Conservation (phyloP, 2,329 filamentous ascomycete genomes). For the Phialophora chinensis region DNA sequence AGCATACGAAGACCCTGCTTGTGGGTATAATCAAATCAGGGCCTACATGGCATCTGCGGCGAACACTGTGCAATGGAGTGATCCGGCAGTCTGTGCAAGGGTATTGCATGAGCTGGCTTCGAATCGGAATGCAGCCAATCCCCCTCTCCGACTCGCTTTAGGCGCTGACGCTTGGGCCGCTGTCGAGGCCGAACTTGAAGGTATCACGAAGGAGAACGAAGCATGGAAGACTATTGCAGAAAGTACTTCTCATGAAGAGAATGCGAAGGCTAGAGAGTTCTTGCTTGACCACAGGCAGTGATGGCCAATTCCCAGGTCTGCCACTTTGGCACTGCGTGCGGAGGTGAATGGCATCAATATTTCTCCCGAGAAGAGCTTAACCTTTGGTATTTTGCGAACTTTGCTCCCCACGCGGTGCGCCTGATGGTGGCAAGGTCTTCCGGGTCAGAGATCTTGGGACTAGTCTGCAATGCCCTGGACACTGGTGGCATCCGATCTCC, state of each 20-base stretch:
- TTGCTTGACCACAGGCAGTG: conserved; percentile 4
- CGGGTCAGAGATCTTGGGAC: not conserved
- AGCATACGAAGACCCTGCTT: conserved; percentile 15
- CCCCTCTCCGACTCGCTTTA: conserved; percentile 13
- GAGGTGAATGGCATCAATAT: not conserved
- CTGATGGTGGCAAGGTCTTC: not conserved
- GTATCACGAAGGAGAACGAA: conserved; percentile 18
- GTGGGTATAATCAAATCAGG: conserved; percentile 13
- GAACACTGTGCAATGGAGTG: conserved; percentile 17
- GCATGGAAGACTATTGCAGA: conserved; percentile 17
- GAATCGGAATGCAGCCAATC: conserved; percentile 1
- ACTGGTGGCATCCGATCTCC: not conserved
- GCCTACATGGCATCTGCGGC: conserved; percentile 8
- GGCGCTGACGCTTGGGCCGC: conserved; percentile 15
- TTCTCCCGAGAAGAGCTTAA: not conserved
- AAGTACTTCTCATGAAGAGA: conserved; percentile 13
- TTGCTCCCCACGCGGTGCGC: not conserved
- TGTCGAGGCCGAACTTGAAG: conserved; percentile 14
- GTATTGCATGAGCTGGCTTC: conserved; percentile 17
- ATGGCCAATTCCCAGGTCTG: not conserved
- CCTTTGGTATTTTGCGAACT: not conserved
- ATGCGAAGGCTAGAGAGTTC: conserved; percentile 8
- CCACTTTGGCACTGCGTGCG: not conserved
- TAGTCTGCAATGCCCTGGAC: not conserved
- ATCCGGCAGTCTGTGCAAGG: conserved; percentile 14